These are phyloP conservation scores for Atractiella rhizophila DNA, from an alignment of 768 basidiomycete species.

Conservation along the genomic window DNA sequence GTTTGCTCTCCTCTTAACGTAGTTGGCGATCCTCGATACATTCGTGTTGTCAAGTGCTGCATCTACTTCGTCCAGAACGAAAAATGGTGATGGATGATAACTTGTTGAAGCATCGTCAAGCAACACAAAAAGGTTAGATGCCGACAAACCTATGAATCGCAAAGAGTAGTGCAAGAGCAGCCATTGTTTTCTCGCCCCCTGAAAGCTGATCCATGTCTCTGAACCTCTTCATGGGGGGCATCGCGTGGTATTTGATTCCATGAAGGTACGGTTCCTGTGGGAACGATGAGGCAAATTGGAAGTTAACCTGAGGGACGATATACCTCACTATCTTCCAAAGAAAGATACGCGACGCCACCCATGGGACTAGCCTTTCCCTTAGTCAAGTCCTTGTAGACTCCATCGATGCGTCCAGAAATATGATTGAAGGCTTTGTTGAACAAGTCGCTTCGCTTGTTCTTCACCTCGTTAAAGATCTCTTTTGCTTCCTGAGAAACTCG, in stretches of 20 bases:
- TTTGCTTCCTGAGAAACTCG: slow-evolving; percentile 72
- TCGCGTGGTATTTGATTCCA: slow-evolving; percentile 95
- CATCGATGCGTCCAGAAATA: slow-evolving; percentile 78
- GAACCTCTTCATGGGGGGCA: slow-evolving; percentile 99
- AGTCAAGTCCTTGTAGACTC: slow-evolving; percentile 91
- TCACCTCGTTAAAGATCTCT: slow-evolving; percentile 72
- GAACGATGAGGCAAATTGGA: background rate
- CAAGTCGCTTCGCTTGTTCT: slow-evolving; percentile 44
- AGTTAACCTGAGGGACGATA: slow-evolving; percentile 9
- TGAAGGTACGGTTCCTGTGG: slow-evolving; percentile 51
- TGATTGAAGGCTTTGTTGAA: slow-evolving; percentile 94
- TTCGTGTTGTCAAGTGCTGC: slow-evolving; percentile 98
- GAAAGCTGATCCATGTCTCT: slow-evolving; percentile 97
- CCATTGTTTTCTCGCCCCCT: slow-evolving; percentile 95
- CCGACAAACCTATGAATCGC: slow-evolving; percentile 63
- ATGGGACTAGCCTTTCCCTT: slow-evolving; percentile 79
- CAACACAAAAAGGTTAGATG: background rate
- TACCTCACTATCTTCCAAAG: slow-evolving; percentile 85
- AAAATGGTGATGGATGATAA: slow-evolving; percentile 90
- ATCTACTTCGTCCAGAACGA: slow-evolving; percentile 95
- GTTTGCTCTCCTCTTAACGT: slow-evolving; percentile 49
- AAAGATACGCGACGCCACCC: slow-evolving; percentile 90
- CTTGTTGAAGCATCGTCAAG: slow-evolving; percentile 23
- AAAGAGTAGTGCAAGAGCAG: slow-evolving; percentile 81
- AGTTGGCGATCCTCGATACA: slow-evolving; percentile 80